These are phyloP conservation scores for Starmerella apicola DNA, from an alignment of 805 yeast genomes.

Conservation along the genomic window DNA sequence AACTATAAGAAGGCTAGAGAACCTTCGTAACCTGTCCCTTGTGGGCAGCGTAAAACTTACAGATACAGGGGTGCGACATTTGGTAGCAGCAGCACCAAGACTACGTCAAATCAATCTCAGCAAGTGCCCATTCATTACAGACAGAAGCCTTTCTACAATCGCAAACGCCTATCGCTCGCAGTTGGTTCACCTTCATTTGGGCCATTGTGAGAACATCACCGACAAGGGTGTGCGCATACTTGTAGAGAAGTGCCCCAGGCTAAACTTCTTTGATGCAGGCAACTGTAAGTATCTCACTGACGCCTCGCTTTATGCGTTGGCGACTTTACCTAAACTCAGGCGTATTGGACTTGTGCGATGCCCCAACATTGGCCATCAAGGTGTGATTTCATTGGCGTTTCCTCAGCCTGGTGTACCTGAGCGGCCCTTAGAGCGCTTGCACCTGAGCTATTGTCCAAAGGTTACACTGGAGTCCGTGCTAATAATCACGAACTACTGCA, in stretches of 20 bases:
- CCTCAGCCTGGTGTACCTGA: slow-evolving; percentile 45
- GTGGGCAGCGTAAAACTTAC: slow-evolving; percentile 74
- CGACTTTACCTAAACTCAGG: slow-evolving; percentile 64
- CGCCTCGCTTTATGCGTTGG: slow-evolving; percentile 60
- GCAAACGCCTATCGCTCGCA: slow-evolving; percentile 58
- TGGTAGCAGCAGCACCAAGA: slow-evolving; percentile 70
- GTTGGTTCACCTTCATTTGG: slow-evolving; percentile 80
- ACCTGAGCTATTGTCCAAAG: slow-evolving; percentile 78
- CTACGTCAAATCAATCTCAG: slow-evolving; percentile 78
- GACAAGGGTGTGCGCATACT: slow-evolving; percentile 72
- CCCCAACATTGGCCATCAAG: slow-evolving; percentile 72
- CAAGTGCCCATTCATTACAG: slow-evolving; percentile 79
- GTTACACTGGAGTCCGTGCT: slow-evolving; percentile 68
- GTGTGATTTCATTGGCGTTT: slow-evolving; percentile 50
- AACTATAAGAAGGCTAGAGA: slow-evolving; percentile 34
- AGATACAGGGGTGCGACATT: slow-evolving; percentile 60
- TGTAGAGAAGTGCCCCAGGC: slow-evolving; percentile 65
- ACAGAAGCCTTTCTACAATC: slow-evolving; percentile 58
- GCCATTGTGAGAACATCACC: slow-evolving; percentile 84
- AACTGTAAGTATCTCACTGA: slow-evolving; percentile 86
- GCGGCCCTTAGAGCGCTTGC: slow-evolving; percentile 83
- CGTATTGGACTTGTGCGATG: slow-evolving; percentile 93
- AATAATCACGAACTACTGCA: slow-evolving; percentile 64
- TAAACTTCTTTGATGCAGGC: slow-evolving; percentile 88
- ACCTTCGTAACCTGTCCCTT: slow-evolving; percentile 69